Evolutionary conservation across 192 early-diverging fungal species (phyloP), one percentile per base, ranked within the genome.

Genomic region (Linderina pennispora): DNA sequence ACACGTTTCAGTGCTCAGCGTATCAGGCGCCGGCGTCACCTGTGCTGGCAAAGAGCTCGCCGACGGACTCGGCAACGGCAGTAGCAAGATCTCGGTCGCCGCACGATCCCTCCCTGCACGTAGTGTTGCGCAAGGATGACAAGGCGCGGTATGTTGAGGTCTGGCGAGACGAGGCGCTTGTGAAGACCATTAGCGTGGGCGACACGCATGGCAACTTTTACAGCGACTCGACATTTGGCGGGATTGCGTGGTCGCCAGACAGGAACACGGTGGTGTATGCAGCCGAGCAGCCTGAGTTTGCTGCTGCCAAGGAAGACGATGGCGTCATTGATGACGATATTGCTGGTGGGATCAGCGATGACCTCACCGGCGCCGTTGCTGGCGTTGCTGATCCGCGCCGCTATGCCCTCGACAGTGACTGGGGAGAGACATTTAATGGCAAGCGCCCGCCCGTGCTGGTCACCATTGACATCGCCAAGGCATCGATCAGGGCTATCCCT

Each of bases 131-230:
- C 33, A 39, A 34, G n/a, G 50, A 15, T 25, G 15, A 41, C 17
- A 15, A 10, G 8, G 45, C 63, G 48, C 65, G 64, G 40, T 78
- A 76, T 52, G 83, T 82, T 13, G 80, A 85, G 65, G 65, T 83
- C 19, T 81, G 78, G 79, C 45, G 57, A 20, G 53, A 70, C 8
- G 78, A 74, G n/a, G 43, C 46, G 8, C 61, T 89, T 21, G 40
- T 55, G 15, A 74, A 67, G 41, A 55, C 61, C n/a, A 59, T 84
- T 34, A 80, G 87, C 24, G 82, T 87, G n/a, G 77, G 82, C 6
- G 58, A 71, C 26, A 35, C 43, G 21, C 88, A 90, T 36, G 86
- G 82, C 18, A 73, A 78, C 26, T 88, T 87, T 58, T 90, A 87
- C 44, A 50, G 58, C 9, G 86, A 88, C 52, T 55, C 75, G 35